Evolutionary conservation across 768 basidiomycete species (phyloP).

Genomic region (Mycena maculata): DNA sequence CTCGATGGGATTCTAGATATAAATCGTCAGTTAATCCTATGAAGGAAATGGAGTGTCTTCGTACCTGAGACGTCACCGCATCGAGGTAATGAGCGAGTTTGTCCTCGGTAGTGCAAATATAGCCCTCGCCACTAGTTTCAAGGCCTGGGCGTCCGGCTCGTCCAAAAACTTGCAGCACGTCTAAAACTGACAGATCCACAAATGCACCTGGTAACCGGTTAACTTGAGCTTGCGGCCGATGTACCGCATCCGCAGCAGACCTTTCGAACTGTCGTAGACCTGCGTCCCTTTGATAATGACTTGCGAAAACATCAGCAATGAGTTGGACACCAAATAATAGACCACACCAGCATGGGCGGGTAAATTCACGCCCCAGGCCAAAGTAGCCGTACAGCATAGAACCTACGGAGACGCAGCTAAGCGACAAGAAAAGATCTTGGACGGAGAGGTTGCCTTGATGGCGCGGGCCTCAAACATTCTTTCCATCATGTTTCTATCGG

Average conservation of each 20-base stretch:
- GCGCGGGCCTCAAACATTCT: constrained; percentile 89
- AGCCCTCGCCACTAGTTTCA: constrained; percentile 95
- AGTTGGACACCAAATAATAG: constrained; percentile 15
- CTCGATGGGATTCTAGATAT: constrained; percentile 87
- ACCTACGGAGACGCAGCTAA: constrained; percentile 69
- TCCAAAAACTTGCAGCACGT: constrained; percentile 98
- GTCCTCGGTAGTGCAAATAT: constrained; percentile 95
- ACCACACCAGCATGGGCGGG: constrained; percentile 91
- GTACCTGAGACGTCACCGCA: constrained; percentile 86
- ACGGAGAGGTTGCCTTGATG: constrained; percentile 76
- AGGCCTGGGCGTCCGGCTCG: constrained; percentile 91
- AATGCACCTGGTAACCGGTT: constrained; percentile 68
- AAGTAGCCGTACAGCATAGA: constrained; percentile 95
- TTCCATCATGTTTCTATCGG: constrained; percentile 96
- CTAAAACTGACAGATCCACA: constrained; percentile 91
- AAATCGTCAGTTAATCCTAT: constrained; percentile 14
- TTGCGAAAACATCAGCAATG: constrained; percentile 42
- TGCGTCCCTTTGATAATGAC: constrained; percentile 98
- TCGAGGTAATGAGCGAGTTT: constrained; percentile 93
- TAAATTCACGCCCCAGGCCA: constrained; percentile 99
- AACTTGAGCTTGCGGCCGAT: background rate
- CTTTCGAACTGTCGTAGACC: constrained; percentile 91
- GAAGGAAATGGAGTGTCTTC: constrained; percentile 28
- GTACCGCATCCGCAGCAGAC: background rate
- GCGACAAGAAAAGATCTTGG: background rate